These are phyloP conservation scores for Vishniacozyma victoriae DNA, from an alignment of 768 basidiomycete species.

Conservation along the genomic window DNA sequence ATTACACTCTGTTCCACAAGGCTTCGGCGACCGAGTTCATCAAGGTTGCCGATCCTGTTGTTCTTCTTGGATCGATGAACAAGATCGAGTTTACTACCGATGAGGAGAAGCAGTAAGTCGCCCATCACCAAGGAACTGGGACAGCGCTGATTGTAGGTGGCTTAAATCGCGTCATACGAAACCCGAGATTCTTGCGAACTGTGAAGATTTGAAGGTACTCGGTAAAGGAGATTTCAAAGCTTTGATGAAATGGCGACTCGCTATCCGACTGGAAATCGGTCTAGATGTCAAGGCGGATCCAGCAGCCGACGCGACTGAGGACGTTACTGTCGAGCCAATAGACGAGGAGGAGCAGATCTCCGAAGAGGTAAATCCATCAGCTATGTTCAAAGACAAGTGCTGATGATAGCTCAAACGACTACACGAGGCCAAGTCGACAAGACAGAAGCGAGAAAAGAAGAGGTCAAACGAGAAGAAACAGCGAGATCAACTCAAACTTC, in stretches of 20 bases:
- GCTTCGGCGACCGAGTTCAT: slow-evolving; percentile 68
- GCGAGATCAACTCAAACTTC: slow-evolving; percentile 86
- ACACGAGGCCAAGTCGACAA: slow-evolving; percentile 65
- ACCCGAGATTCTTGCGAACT: slow-evolving; percentile 71
- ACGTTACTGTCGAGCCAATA: slow-evolving; percentile 51
- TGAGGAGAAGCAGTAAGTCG: slow-evolving; percentile 71
- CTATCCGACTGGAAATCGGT: slow-evolving; percentile 83
- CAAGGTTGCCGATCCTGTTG: slow-evolving; percentile 62
- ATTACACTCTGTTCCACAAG: slow-evolving; percentile 80
- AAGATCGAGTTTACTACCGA: slow-evolving; percentile 69
- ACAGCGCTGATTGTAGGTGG: slow-evolving; percentile 56
- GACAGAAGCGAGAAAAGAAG: slow-evolving; percentile 71
- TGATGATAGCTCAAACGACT: slow-evolving; percentile 67
- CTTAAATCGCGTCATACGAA: slow-evolving; percentile 65
- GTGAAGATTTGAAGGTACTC: slow-evolving; percentile 87
- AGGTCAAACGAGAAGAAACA: slow-evolving; percentile 81
- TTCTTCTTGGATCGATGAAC: slow-evolving; percentile 64
- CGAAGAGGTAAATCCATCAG: slow-evolving; percentile 61
- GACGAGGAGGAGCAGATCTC: slow-evolving; percentile 87
- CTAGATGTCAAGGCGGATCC: slow-evolving; percentile 70
- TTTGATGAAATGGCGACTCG: slow-evolving; percentile 82
- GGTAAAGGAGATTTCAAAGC: slow-evolving; percentile 97
- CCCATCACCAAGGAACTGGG: background rate
- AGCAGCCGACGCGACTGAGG: slow-evolving; percentile 71
- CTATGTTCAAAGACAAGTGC: background rate